phyloP scores from a whole-genome alignment of 169 alveolate genomes.

The Babesia ovata region DNA sequence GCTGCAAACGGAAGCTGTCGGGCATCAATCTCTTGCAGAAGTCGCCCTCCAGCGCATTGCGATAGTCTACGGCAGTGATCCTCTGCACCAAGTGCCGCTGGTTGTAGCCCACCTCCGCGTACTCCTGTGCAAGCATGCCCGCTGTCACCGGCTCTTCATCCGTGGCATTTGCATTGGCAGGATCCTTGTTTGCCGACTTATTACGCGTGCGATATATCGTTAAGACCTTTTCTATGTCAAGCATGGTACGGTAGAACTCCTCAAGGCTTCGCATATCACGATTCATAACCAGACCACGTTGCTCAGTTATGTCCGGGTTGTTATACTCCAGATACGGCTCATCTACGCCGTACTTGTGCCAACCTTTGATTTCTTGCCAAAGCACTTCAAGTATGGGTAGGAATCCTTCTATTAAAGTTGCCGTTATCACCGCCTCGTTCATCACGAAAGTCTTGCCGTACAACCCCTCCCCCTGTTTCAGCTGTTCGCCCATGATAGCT shows the following conservation, averaged over 20 bases:
- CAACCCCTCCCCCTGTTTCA: conserved; percentile 29
- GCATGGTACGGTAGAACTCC: conserved; percentile 21
- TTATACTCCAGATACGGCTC: conserved; percentile 18
- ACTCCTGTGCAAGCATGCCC: conserved; percentile 44
- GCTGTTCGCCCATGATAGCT: conserved; percentile 3
- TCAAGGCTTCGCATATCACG: conserved; percentile 34
- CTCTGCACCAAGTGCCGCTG: conserved; percentile 51
- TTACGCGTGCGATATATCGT: conserved; percentile 31
- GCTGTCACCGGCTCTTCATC: conserved; percentile 8
- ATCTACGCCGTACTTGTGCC: conserved; percentile 54
- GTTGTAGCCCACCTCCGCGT: conserved; percentile 62
- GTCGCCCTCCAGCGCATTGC: conserved; percentile 57
- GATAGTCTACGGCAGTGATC: conserved; percentile 52
- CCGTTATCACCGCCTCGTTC: conserved; percentile 16
- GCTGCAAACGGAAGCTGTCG: conserved; percentile 34
- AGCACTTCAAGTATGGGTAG: conserved; percentile 28
- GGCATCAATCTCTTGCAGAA: conserved; percentile 30
- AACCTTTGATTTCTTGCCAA: conserved; percentile 51
- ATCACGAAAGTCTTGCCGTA: conserved; percentile 17
- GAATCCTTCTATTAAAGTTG: conserved; percentile 43
- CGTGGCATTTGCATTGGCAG: not conserved
- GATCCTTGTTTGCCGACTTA: conserved; percentile 6
- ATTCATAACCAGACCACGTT: conserved; percentile 10
- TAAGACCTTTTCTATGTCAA: conserved; percentile 39
- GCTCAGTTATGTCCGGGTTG: not conserved